A percentile compares a stretch with the other conserved stretches of the same genome.
Conservation (phyloP, 345 rosid species). For the Crucihimalaya himalaica region DNA sequence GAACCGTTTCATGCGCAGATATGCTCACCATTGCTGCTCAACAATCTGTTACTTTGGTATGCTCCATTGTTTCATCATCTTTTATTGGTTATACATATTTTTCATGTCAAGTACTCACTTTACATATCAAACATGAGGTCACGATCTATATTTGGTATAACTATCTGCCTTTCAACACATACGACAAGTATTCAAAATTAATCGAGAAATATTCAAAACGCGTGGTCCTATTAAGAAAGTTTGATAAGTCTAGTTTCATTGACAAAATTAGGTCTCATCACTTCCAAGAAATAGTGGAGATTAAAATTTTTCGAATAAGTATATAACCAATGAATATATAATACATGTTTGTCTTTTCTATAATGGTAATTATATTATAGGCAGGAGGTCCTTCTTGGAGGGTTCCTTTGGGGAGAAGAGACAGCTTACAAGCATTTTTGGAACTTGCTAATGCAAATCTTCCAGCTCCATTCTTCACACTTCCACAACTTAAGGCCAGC, state of each 20-base stretch:
- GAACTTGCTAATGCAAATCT: conserved; percentile 18
- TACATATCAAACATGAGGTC: neutral
- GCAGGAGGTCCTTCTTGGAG: conserved; percentile 42
- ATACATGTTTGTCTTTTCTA: too few species aligned
- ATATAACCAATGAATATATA: neutral
- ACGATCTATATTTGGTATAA: neutral
- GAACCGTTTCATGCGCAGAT: conserved; percentile 71
- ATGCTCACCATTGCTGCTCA: conserved; percentile 66
- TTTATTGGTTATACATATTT: too few species aligned
- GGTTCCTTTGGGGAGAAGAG: conserved; percentile 41
- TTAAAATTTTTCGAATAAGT: too few species aligned
- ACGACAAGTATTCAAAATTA: conserved; percentile 10
- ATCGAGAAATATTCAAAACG: neutral
- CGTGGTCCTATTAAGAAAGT: conserved; percentile 21
- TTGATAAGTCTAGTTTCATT: neutral
- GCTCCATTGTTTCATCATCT: neutral
- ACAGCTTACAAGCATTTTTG: conserved; percentile 34
- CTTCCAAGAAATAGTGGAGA: neutral
- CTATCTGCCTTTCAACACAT: conserved; percentile 9
- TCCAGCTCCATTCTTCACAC: conserved; percentile 32
- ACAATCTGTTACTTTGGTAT: conserved; percentile 60
- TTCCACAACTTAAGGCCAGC: conserved; percentile 16
- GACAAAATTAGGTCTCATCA: neutral
- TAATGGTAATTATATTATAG: too few species aligned
- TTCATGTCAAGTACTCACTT: neutral